Conservation (phyloP, 2,329 filamentous ascomycete genomes). For the Diplodia sapinea region DNA sequence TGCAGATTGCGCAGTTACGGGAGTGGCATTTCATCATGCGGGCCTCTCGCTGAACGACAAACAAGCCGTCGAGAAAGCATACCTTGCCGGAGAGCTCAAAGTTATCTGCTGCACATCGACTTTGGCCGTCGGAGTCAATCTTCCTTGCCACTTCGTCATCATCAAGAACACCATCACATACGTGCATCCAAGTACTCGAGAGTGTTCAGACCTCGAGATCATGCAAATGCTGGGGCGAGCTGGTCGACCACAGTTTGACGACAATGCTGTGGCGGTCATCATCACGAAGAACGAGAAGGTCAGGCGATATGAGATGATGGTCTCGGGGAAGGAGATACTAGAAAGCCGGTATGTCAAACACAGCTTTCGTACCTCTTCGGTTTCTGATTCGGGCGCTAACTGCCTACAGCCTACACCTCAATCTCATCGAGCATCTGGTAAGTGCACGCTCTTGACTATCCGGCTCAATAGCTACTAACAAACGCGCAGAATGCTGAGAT, state of each 20-base stretch:
- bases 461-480: not conserved
- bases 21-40: conserved; percentile 83
- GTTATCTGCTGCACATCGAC: conserved; percentile 90
- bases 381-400: not conserved
- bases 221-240: conserved; percentile 92
- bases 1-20: conserved; percentile 56
- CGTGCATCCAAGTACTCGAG: conserved; percentile 55
- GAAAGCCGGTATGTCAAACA: conserved; percentile 66
- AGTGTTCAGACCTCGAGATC: conserved; percentile 81
- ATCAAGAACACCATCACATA: conserved; percentile 79
- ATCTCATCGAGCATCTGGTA: conserved; percentile 76
- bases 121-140: conserved; percentile 80
- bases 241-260: conserved; percentile 82
- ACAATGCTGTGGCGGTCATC: conserved; percentile 76
- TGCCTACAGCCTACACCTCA: conserved; percentile 68
- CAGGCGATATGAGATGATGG: conserved; percentile 72
- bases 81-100: conserved; percentile 71
- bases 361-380: no score
- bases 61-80: conserved; percentile 69
- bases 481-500: conserved; percentile 73
- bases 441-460: not conserved
- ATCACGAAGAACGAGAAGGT: conserved; percentile 73
- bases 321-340: conserved; percentile 72
- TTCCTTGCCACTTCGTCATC: conserved; percentile 82
- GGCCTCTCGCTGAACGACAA: conserved; percentile 72